These are phyloP conservation scores for Daldinia loculata DNA, from an alignment of 495 filamentous ascomycete genomes.

Conservation along the genomic window DNA sequence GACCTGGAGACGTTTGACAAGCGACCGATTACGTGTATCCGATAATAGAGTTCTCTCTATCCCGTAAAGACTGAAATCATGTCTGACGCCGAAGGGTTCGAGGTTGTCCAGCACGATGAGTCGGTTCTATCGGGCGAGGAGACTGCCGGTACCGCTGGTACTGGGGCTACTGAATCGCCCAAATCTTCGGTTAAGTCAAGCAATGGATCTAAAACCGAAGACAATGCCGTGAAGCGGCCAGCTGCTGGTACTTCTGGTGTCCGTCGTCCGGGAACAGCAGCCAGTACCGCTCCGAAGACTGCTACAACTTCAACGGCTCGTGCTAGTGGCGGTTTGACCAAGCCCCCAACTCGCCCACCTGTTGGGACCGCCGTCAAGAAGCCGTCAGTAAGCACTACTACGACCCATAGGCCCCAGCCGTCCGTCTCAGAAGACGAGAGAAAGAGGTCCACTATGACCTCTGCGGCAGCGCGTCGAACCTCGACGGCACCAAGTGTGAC, in stretches of 20 bases:
- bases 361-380: conserved; percentile 48
- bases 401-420: conserved; percentile 53
- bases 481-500: conserved; percentile 46
- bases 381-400: conserved; percentile 45
- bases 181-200: conserved; percentile 46
- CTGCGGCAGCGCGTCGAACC: conserved; percentile 52
- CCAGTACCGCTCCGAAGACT: conserved; percentile 50
- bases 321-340: conserved; percentile 47
- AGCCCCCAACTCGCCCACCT: conserved; percentile 51
- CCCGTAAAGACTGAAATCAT: conserved; percentile 44
- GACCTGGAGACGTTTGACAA: conserved; percentile 18
- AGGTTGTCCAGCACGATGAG: conserved; percentile 52
- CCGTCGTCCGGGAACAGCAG: conserved; percentile 46
- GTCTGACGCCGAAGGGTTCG: conserved; percentile 56
- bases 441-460: conserved; percentile 51
- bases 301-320: conserved; percentile 51
- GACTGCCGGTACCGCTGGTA: conserved; percentile 36
- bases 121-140: conserved; percentile 48
- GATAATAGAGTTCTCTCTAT: conserved; percentile 7
- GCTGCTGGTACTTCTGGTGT: conserved; percentile 38
- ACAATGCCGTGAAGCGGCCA: conserved; percentile 46
- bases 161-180: conserved; percentile 42
- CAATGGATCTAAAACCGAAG: conserved; percentile 42
- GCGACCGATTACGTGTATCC: conserved; percentile 27
- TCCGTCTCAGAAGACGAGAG: conserved; percentile 60